Percentiles rank a stretch among this genome's conserved stretches.
Evolutionary conservation across 2,329 filamentous ascomycete species (phyloP).

Genomic region (Xylariaceae sp.): DNA sequence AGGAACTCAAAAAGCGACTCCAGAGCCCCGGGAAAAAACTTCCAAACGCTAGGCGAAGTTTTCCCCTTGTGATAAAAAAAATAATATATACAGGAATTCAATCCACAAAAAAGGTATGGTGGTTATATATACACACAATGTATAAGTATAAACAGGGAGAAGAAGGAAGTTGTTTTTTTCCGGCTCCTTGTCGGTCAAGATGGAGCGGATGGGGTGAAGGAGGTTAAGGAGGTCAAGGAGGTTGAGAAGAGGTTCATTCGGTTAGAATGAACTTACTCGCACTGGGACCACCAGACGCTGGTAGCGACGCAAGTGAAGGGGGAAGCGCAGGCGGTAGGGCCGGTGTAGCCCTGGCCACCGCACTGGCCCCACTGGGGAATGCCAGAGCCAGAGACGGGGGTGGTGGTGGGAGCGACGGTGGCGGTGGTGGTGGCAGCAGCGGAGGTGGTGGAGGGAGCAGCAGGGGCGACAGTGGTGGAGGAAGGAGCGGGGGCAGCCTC

Average conservation of each 20-base stretch:
- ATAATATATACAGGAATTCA: too few relatives aligned
- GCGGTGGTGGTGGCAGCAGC: not conserved
- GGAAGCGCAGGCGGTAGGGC: slow-evolving; percentile 16
- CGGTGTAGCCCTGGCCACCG: slow-evolving; percentile 20
- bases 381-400: not conserved
- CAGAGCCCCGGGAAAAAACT: too few relatives aligned
- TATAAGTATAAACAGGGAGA: too few relatives aligned
- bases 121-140: too few relatives aligned
- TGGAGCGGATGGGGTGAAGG: too few relatives aligned
- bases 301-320: slow-evolving; percentile 16
- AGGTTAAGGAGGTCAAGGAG: too few relatives aligned
- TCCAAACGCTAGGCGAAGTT: too few relatives aligned
- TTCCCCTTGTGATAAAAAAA: too few relatives aligned
- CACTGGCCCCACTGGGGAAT: slow-evolving; percentile 21
- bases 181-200: too few relatives aligned
- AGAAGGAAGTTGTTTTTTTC: too few relatives aligned
- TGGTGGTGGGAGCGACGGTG: not conserved
- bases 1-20: too few relatives aligned
- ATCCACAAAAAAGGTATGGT: too few relatives aligned
- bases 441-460: not conserved
- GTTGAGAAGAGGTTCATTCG: not conserved
- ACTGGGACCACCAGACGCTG: slow-evolving; percentile 18
- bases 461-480: not conserved
- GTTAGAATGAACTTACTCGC: slow-evolving; percentile 11
- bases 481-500: not conserved